These are phyloP conservation scores for Nyctanthes arbortristis DNA, from an alignment of 257 asterid species.

Conservation along the genomic window DNA sequence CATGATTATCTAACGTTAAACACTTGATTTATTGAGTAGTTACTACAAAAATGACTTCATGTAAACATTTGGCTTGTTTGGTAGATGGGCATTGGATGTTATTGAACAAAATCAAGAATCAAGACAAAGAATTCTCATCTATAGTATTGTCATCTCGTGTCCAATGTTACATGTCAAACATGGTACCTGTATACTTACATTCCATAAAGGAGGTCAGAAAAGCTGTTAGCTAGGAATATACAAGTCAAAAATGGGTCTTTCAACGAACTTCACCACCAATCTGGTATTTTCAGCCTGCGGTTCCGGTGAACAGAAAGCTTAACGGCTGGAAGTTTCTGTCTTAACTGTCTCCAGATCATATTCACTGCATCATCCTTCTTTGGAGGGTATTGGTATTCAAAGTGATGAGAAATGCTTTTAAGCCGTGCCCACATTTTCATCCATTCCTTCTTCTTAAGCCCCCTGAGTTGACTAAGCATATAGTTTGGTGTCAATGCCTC, in stretches of 20 bases:
- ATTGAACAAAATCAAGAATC: background rate
- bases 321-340: conserved; percentile 62
- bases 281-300: conserved; percentile 79
- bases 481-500: conserved; percentile 67
- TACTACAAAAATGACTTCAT: background rate
- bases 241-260: conserved; percentile 22
- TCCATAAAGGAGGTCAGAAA: background rate
- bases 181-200: background rate
- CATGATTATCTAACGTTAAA: too few species aligned
- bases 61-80: background rate
- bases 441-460: conserved; percentile 60
- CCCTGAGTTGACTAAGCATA: conserved; percentile 60
- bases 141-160: background rate
- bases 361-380: conserved; percentile 74
- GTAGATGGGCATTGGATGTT: background rate
- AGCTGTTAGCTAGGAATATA: conserved; percentile 31
- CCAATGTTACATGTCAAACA: background rate
- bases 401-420: conserved; percentile 67
- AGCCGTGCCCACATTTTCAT: conserved; percentile 72
- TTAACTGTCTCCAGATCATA: conserved; percentile 93
- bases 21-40: too few species aligned
- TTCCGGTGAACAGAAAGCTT: conserved; percentile 75
- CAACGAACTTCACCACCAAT: conserved; percentile 75
- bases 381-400: conserved; percentile 82
- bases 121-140: background rate